These are phyloP conservation scores for Cyberlindnera euphorbiae DNA, from an alignment of 805 yeast species.

Conservation along the genomic window DNA sequence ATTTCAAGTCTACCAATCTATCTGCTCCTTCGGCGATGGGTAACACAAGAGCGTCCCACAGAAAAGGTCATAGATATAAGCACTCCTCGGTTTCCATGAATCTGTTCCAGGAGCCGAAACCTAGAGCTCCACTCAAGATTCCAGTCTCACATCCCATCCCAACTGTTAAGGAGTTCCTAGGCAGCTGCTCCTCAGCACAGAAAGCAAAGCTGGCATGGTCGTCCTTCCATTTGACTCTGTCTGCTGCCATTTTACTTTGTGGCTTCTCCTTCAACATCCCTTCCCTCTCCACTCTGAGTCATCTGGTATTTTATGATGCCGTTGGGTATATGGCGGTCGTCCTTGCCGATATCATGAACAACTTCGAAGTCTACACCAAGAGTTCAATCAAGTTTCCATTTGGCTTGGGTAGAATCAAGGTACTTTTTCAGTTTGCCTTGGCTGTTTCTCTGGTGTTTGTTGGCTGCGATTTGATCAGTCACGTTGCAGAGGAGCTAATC, in stretches of 20 bases:
- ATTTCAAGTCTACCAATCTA: constrained; percentile 52
- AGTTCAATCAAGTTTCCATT: constrained; percentile 83
- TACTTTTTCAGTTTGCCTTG: constrained; percentile 80
- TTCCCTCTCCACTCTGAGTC: constrained; percentile 74
- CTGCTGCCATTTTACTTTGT: constrained; percentile 50
- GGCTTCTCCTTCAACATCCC: constrained; percentile 57
- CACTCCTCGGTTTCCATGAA: constrained; percentile 97
- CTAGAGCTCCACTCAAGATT: constrained; percentile 66
- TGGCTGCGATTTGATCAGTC: constrained; percentile 85
- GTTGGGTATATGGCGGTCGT: constrained; percentile 68
- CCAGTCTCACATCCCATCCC: constrained; percentile 56
- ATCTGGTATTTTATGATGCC: constrained; percentile 82
- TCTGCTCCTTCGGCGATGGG: constrained; percentile 29
- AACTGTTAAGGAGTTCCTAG: constrained; percentile 50
- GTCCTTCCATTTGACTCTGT: constrained; percentile 46
- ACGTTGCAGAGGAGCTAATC: constrained; percentile 68
- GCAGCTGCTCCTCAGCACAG: constrained; percentile 56
- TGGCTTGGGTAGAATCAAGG: constrained; percentile 90
- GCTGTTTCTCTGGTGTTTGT: constrained; percentile 84
- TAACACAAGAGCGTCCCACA: constrained; percentile 52
- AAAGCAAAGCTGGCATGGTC: constrained; percentile 57
- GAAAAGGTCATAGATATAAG: constrained; percentile 93
- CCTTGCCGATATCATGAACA: constrained; percentile 75
- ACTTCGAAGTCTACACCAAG: constrained; percentile 87
- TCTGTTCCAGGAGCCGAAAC: constrained; percentile 88